Evolutionary conservation across 768 basidiomycete species (phyloP).

Genomic region (Tubosaeta brunneosetosa): DNA sequence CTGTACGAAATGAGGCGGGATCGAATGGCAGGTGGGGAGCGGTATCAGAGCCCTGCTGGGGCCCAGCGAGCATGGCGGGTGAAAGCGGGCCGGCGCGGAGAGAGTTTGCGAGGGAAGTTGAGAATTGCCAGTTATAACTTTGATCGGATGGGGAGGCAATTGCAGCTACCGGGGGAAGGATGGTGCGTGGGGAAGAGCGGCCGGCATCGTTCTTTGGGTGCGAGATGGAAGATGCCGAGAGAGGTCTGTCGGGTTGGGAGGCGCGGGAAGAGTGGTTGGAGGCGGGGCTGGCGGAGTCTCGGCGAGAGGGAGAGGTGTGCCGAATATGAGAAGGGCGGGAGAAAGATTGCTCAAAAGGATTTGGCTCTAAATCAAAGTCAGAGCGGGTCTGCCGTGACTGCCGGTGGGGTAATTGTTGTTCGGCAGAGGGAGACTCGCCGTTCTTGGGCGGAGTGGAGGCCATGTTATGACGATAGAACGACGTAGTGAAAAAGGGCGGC

Average conservation of each 20-base stretch:
- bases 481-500: too few species aligned
- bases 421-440: constrained; percentile 33
- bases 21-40: constrained; percentile 52
- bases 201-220: constrained; percentile 30
- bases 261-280: constrained; percentile 37
- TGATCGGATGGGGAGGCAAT: constrained; percentile 57
- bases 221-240: constrained; percentile 30
- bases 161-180: constrained; percentile 76
- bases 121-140: constrained; percentile 57
- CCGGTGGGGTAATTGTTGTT: constrained; percentile 11
- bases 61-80: constrained; percentile 93
- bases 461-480: constrained; percentile 14
- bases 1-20: constrained; percentile 70
- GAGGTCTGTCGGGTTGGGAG: constrained; percentile 30
- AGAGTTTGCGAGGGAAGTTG: constrained; percentile 62
- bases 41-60: constrained; percentile 48
- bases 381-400: constrained; percentile 47
- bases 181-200: constrained; percentile 51
- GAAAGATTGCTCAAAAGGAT: constrained; percentile 96
- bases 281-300: constrained; percentile 29
- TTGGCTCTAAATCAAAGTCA: constrained; percentile 77
- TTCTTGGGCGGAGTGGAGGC: constrained; percentile 25
- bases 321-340: constrained; percentile 55
- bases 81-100: constrained; percentile 91
- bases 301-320: constrained; percentile 33